Conservation (phyloP, 768 basidiomycete genomes). For the Hortiboletus flavorubellus region DNA sequence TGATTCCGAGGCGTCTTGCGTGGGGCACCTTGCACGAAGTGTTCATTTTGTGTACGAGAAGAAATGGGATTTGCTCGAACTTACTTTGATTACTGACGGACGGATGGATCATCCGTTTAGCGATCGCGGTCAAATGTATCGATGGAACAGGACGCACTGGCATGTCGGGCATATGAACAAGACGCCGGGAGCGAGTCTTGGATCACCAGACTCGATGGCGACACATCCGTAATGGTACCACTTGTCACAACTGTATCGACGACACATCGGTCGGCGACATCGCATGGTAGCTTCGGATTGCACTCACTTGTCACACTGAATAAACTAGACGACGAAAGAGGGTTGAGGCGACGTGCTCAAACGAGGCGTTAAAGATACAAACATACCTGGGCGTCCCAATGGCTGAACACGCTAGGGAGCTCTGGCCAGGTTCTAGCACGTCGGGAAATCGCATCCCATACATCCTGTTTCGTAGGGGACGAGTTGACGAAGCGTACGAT, state of each 20-base stretch:
- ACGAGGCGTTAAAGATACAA: too few species aligned
- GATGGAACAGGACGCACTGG: conserved; percentile 16
- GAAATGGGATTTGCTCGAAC: not conserved
- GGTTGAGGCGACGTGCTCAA: not conserved
- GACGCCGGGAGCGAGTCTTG: conserved; percentile 29
- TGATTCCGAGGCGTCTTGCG: conserved; percentile 9
- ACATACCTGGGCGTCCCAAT: conserved; percentile 25
- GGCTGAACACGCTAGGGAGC: conserved; percentile 5
- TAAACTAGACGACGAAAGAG: conserved; percentile 21
- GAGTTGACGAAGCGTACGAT: not conserved
- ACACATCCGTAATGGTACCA: conserved; percentile 57
- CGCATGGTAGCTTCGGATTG: too few species aligned
- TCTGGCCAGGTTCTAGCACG: conserved; percentile 14
- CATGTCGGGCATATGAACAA: conserved; percentile 46
- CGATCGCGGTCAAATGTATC: not conserved
- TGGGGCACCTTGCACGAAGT: conserved; percentile 12
- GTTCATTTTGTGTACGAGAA: too few species aligned
- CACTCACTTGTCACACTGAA: conserved; percentile 35
- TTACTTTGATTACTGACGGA: conserved; percentile 13
- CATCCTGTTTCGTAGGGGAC: not conserved
- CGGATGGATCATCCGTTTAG: not conserved
- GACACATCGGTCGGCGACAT: not conserved
- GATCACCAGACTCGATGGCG: conserved; percentile 37
- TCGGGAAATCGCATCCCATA: not conserved
- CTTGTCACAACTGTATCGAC: conserved; percentile 32